These are phyloP conservation scores for Waitea zeae DNA, from an alignment of 1,284 basidiomycete genomes.

Conservation along the genomic window DNA sequence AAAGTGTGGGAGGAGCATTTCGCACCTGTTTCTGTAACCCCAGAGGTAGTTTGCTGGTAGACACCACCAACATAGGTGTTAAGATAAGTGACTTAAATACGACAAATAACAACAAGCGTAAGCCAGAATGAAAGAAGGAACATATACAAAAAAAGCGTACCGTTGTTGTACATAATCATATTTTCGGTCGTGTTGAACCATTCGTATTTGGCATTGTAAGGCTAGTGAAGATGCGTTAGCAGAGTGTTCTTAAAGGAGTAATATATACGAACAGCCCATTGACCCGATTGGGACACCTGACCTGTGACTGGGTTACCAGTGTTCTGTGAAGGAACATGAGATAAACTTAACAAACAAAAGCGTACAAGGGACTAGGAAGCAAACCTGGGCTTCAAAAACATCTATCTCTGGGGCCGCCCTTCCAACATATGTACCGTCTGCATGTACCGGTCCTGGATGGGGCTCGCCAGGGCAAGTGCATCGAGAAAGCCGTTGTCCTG, in stretches of 20 bases:
- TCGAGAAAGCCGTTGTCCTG: conserved; percentile 65
- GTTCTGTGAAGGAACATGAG: neutral
- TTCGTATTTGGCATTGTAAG: conserved; percentile 7
- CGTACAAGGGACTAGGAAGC: conserved; percentile 5
- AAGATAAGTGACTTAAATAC: conserved; percentile 16
- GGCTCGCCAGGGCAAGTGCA: conserved; percentile 64
- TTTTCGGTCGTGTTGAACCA: conserved; percentile 4
- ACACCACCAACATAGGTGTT: conserved; percentile 27
- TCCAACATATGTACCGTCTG: conserved; percentile 49
- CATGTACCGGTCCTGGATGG: conserved; percentile 62
- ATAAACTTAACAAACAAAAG: neutral
- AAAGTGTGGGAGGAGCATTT: no score
- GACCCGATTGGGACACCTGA: conserved; percentile 11
- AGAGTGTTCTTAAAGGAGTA: neutral
- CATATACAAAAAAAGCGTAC: no score
- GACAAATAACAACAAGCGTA: no score
- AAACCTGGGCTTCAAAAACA: conserved; percentile 56
- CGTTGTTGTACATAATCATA: conserved; percentile 22
- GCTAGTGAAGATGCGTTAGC: conserved; percentile 2
- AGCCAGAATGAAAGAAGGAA: no score
- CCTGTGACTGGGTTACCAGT: conserved; percentile 3
- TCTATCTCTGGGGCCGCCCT: conserved; percentile 79
- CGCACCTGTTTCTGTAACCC: conserved; percentile 1
- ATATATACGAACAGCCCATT: conserved; percentile 7
- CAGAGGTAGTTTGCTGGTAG: conserved; percentile 20